Evolutionary conservation across 73 alveolate genomes (phyloP).

Genomic region (Tetrahymena malaccensis): DNA sequence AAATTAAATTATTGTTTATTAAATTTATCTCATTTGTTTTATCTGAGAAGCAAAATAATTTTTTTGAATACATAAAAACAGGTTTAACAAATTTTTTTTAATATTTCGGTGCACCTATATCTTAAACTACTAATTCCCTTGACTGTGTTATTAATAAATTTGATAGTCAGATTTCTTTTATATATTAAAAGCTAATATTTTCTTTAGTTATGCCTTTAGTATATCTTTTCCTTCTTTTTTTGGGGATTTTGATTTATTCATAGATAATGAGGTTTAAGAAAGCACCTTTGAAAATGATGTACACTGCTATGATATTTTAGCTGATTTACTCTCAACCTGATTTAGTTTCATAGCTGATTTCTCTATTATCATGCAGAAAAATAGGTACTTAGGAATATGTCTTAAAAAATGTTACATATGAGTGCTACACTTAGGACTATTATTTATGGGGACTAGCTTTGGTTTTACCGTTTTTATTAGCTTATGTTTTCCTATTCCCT

Average conservation of each 20-base stretch:
- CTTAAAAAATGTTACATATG: background rate
- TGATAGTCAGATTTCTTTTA: background rate
- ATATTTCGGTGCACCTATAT: background rate
- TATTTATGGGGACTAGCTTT: background rate
- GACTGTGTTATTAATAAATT: background rate
- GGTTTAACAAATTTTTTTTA: background rate
- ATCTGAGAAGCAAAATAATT: too few species aligned
- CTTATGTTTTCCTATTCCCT: slow-evolving; percentile 11
- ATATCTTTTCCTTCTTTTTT: background rate
- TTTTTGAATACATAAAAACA: background rate
- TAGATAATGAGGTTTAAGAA: background rate
- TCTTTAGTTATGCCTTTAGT: background rate
- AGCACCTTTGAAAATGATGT: background rate
- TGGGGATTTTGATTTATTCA: background rate
- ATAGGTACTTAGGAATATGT: background rate
- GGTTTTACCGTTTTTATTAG: slow-evolving; percentile 8
- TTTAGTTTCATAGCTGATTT: background rate
- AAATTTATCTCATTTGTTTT: too few species aligned
- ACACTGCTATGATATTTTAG: background rate
- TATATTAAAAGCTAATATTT: background rate
- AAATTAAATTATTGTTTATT: too few species aligned
- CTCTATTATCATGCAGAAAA: slow-evolving; percentile 8
- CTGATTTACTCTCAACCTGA: background rate
- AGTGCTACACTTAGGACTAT: slow-evolving; percentile 4
- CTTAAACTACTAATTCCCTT: background rate